These are phyloP conservation scores for Fusarium sp. DNA, from an alignment of 2,329 filamentous ascomycete species.

Conservation along the genomic window DNA sequence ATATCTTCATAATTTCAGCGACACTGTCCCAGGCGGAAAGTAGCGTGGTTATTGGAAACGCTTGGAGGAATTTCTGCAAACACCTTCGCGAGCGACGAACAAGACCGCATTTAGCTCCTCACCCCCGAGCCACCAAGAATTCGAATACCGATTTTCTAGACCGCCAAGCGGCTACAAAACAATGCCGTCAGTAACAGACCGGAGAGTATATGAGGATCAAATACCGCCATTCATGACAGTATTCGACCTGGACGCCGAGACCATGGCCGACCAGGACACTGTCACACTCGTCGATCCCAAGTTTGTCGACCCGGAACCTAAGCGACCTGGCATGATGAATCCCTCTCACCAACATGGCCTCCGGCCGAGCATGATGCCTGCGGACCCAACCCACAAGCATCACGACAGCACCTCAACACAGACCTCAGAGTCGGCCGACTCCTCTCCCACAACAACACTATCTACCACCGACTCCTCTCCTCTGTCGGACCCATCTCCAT, in stretches of 20 bases:
- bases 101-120: constrained; percentile 18
- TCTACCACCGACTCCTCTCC: constrained; percentile 94
- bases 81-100: constrained; percentile 13
- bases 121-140: constrained; percentile 7
- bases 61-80: constrained; percentile 19
- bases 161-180: constrained; percentile 48
- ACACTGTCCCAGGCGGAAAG: constrained; percentile 42
- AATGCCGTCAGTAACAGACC: constrained; percentile 75
- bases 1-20: constrained; percentile 42
- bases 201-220: constrained; percentile 77
- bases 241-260: constrained; percentile 75
- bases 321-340: constrained; percentile 57
- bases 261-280: constrained; percentile 67
- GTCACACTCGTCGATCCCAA: constrained; percentile 70
- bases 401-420: constrained; percentile 85
- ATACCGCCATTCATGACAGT: constrained; percentile 85
- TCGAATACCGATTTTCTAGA: constrained; percentile 10
- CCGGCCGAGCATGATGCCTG: constrained; percentile 58
- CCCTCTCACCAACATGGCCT: constrained; percentile 57
- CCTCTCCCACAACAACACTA: constrained; percentile 93
- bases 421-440: constrained; percentile 88
- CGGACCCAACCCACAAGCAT: constrained; percentile 75
- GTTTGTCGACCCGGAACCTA: constrained; percentile 64
- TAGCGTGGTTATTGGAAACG: constrained; percentile 33
- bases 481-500: constrained; percentile 90